These are phyloP conservation scores for Stylonectria norvegica DNA, from an alignment of 2,329 filamentous ascomycete genomes.

Conservation along the genomic window DNA sequence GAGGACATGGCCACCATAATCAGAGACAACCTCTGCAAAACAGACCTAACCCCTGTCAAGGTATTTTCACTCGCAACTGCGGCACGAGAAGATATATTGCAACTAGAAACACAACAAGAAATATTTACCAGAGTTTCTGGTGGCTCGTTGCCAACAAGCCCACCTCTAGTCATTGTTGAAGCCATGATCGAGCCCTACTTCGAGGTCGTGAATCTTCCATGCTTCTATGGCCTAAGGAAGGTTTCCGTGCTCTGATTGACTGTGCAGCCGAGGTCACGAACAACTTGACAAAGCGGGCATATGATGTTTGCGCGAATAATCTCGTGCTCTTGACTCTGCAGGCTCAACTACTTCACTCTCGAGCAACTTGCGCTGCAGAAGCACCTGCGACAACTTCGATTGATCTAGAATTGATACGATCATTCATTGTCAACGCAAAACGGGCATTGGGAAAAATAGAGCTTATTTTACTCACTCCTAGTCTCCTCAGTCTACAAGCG, in stretches of 20 bases:
- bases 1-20: constrained; percentile 8
- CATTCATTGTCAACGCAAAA: constrained; percentile 9
- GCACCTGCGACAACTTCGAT: constrained; percentile 1
- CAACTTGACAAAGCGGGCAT: constrained; percentile 4
- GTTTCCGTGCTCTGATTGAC: constrained; percentile 1
- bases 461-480: constrained; percentile 5
- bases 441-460: constrained; percentile 8
- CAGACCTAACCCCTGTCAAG: not conserved
- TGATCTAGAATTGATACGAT: constrained; percentile 9
- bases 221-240: constrained; percentile 6
- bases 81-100: constrained; percentile 6
- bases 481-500: constrained; percentile 4
- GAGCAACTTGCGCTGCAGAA: not conserved
- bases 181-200: constrained; percentile 12
- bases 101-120: constrained; percentile 1
- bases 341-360: constrained; percentile 8
- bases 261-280: not conserved
- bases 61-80: not conserved
- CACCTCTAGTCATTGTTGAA: constrained; percentile 8
- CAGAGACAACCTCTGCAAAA: constrained; percentile 1
- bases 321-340: constrained; percentile 9
- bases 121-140: constrained; percentile 3
- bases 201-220: constrained; percentile 9
- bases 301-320: constrained; percentile 10
- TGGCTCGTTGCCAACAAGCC: constrained; percentile 6